Evolutionary conservation across 805 yeast species (phyloP).

Genomic region (Saccharomycopsis guyanensis): DNA sequence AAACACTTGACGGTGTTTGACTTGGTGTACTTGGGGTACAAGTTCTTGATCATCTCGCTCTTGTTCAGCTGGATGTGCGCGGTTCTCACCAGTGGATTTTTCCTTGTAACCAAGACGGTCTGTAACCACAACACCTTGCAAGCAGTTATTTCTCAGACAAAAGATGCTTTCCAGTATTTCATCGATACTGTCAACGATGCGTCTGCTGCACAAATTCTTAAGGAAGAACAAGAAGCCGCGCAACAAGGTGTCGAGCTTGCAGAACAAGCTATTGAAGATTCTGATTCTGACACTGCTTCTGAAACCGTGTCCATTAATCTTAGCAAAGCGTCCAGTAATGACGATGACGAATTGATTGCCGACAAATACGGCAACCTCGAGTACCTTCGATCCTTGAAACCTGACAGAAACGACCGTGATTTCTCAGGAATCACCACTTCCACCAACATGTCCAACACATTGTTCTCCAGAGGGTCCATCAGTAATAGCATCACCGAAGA

Average conservation of each 20-base stretch:
- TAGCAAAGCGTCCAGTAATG: slow-evolving; percentile 1
- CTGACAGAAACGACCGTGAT: not conserved
- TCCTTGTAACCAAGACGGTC: slow-evolving; percentile 3
- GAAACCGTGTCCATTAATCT: no score
- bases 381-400: slow-evolving; percentile 6
- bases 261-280: not conserved
- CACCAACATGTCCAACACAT: not conserved
- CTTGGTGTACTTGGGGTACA: slow-evolving; percentile 7
- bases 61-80: slow-evolving; percentile 5
- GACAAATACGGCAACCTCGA: slow-evolving; percentile 15
- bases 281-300: not conserved
- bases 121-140: not conserved
- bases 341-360: slow-evolving; percentile 16
- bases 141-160: not conserved
- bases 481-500: slow-evolving; percentile 1
- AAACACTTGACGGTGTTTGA: not conserved
- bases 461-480: slow-evolving; percentile 4
- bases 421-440: not conserved
- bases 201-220: not conserved
- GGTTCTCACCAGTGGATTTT: not conserved
- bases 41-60: slow-evolving; percentile 8
- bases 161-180: not conserved
- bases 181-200: not conserved
- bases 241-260: not conserved
- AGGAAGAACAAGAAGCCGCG: not conserved